Evolutionary conservation across 2,329 filamentous ascomycete genomes (phyloP).

Genomic region (Pseudogymnoascus sp.): DNA sequence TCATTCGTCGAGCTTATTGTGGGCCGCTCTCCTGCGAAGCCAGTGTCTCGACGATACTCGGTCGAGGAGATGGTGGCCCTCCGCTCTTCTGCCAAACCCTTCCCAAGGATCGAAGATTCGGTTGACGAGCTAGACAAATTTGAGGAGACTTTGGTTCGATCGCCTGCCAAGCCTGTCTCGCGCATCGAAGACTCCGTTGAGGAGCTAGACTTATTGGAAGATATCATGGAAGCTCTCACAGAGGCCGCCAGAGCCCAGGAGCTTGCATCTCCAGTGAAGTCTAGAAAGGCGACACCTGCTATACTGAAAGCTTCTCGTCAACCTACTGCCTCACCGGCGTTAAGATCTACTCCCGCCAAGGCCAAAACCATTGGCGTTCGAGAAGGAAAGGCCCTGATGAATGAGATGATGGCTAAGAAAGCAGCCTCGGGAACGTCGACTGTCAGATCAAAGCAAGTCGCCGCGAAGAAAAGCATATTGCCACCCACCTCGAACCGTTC

Average conservation of each 20-base stretch:
- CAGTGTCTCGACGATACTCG: not conserved
- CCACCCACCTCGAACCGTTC: not conserved
- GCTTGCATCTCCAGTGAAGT: constrained; percentile 18
- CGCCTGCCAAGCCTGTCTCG: constrained; percentile 30
- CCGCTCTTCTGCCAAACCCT: constrained; percentile 19
- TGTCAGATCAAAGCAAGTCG: not conserved
- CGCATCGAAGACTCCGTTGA: constrained; percentile 58
- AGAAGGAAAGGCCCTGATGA: constrained; percentile 1
- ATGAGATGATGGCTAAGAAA: constrained; percentile 6
- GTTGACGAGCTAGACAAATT: constrained; percentile 49
- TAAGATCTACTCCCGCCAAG: not conserved
- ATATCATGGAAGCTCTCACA: constrained; percentile 42
- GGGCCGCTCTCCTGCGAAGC: constrained; percentile 17
- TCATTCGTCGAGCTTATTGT: constrained; percentile 31
- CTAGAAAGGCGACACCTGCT: constrained; percentile 1
- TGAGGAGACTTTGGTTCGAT: constrained; percentile 10
- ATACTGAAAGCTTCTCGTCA: not conserved
- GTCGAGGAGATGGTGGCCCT: constrained; percentile 26
- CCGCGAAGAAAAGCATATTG: not conserved
- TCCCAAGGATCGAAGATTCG: constrained; percentile 47
- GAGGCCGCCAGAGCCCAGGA: constrained; percentile 21
- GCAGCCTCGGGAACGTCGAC: constrained; percentile 1
- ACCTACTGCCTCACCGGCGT: not conserved
- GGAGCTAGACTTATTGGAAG: constrained; percentile 52
- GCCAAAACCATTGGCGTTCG: constrained; percentile 1